phyloP scores from a whole-genome alignment of 1,284 basidiomycete genomes.

The Mrakiaceae sp. region DNA sequence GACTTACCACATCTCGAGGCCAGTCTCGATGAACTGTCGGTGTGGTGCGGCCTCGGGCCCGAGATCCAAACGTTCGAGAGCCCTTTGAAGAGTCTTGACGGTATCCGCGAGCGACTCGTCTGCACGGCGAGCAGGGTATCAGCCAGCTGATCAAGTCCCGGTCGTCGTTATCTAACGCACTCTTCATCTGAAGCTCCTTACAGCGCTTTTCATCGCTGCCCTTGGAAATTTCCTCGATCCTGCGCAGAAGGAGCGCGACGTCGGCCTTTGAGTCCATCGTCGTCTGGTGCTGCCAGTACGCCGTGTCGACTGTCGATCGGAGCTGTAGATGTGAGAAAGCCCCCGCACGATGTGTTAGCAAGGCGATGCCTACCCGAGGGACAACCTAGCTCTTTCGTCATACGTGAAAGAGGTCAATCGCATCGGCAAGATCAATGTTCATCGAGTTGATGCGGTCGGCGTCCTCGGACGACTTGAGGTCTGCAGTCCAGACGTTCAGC shows the following conservation, averaged over 20 bases:
- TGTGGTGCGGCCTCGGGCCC: neutral
- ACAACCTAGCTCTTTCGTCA: too few species aligned
- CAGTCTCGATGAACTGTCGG: neutral
- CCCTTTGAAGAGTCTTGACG: constrained; percentile 60
- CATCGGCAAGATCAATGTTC: neutral
- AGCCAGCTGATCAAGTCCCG: neutral
- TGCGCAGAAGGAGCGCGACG: neutral
- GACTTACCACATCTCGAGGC: neutral
- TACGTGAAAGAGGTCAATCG: neutral
- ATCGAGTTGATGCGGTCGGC: neutral
- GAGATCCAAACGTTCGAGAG: constrained; percentile 38
- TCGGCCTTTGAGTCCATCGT: neutral
- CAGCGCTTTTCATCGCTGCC: neutral
- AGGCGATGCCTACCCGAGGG: too few species aligned
- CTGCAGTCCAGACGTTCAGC: neutral
- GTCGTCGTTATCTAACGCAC: neutral
- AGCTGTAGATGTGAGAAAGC: neutral
- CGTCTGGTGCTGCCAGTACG: neutral
- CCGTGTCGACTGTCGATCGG: neutral
- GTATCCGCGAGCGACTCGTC: constrained; percentile 62
- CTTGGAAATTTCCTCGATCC: neutral
- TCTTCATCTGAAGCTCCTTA: neutral
- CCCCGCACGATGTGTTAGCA: too few species aligned
- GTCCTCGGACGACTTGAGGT: neutral
- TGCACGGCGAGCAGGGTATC: constrained; percentile 33